Evolutionary conservation across 768 basidiomycete genomes (phyloP).

Genomic region (Hygrophoropsis aurantiaca): DNA sequence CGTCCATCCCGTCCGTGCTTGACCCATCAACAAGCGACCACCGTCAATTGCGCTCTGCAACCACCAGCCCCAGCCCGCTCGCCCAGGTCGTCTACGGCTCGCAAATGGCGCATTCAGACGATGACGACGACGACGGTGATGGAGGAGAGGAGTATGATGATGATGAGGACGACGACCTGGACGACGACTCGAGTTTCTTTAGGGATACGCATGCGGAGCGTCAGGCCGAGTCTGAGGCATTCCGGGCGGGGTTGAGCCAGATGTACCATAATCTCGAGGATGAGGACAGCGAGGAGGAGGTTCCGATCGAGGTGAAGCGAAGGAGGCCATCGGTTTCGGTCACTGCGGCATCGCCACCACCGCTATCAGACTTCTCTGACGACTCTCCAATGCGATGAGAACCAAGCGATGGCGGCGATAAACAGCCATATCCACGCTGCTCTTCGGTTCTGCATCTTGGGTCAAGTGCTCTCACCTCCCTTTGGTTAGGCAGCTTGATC

Average conservation of each 20-base stretch:
- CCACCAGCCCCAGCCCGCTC: slow-evolving; percentile 41
- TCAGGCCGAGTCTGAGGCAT: slow-evolving; percentile 17
- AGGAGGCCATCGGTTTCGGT: slow-evolving; percentile 32
- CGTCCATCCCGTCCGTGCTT: slow-evolving; percentile 20
- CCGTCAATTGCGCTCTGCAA: slow-evolving; percentile 26
- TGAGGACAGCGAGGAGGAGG: slow-evolving; percentile 35
- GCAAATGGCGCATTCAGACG: slow-evolving; percentile 13
- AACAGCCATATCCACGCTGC: too few species aligned
- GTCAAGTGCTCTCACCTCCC: neutral
- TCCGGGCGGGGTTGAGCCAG: slow-evolving; percentile 32
- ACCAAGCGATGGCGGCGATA: neutral
- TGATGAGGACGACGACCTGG: slow-evolving; percentile 28
- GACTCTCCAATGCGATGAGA: neutral
- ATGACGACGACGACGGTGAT: slow-evolving; percentile 8
- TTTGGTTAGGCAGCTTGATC: neutral
- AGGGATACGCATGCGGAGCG: slow-evolving; percentile 25
- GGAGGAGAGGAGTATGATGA: slow-evolving; percentile 28
- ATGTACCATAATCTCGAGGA: slow-evolving; percentile 34
- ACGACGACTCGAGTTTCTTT: slow-evolving; percentile 34
- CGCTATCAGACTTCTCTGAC: slow-evolving; percentile 20
- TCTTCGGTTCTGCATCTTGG: slow-evolving; percentile 1
- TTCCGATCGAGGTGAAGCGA: slow-evolving; percentile 34
- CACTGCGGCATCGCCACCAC: slow-evolving; percentile 22
- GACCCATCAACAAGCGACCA: slow-evolving; percentile 25
- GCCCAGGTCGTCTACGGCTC: slow-evolving; percentile 32